phyloP scores from a whole-genome alignment of 2,329 filamentous ascomycete species.

The Apiospora aurea region DNA sequence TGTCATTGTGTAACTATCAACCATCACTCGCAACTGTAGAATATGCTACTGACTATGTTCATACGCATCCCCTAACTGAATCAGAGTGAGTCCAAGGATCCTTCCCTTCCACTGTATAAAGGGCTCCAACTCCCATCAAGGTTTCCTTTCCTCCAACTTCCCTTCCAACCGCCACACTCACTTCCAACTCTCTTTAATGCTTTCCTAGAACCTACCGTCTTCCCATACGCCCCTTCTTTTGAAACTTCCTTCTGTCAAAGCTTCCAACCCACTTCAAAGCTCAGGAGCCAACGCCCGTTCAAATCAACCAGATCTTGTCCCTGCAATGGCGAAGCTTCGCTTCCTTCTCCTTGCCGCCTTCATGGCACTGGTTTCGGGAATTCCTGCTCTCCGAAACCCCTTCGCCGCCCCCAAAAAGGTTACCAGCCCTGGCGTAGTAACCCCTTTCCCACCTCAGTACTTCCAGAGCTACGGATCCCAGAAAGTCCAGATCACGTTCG shows the following conservation, averaged over 20 bases:
- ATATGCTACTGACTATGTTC: not conserved
- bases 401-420: not conserved
- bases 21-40: not conserved
- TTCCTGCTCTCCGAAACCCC: not conserved
- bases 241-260: not conserved
- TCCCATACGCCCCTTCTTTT: not conserved
- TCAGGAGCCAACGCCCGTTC: not conserved
- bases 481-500: not conserved
- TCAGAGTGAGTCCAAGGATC: not conserved
- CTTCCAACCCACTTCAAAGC: not conserved
- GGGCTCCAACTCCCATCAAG: not conserved
- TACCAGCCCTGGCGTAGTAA: not conserved
- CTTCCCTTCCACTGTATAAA: not conserved
- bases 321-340: not conserved
- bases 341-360: not conserved
- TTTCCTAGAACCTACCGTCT: not conserved
- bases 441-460: not conserved
- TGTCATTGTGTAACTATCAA: not conserved
- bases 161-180: not conserved
- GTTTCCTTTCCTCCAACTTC: not conserved
- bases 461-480: constrained; percentile 7
- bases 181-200: not conserved
- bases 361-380: not conserved
- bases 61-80: not conserved
- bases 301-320: not conserved